phyloP scores from a whole-genome alignment of 2,329 filamentous ascomycete species.

The Penicillium concentricum region DNA sequence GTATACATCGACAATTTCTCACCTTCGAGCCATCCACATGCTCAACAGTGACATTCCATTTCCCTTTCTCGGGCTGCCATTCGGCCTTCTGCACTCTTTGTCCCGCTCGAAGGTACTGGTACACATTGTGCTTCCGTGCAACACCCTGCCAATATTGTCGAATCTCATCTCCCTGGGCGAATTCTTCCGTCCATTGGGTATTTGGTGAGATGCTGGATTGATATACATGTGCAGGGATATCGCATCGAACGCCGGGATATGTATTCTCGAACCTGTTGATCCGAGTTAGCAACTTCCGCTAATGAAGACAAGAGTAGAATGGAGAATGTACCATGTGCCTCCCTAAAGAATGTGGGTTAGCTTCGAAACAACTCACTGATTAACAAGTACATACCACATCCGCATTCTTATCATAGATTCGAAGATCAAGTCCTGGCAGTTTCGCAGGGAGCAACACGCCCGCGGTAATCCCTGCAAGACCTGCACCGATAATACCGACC shows the following conservation, averaged over 20 bases:
- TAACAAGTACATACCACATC: slow-evolving; percentile 56
- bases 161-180: slow-evolving; percentile 67
- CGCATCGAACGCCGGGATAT: slow-evolving; percentile 66
- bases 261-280: slow-evolving; percentile 42
- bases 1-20: background rate
- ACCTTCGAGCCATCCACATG: slow-evolving; percentile 34
- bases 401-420: slow-evolving; percentile 66
- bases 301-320: background rate
- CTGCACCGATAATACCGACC: slow-evolving; percentile 65
- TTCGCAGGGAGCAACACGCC: slow-evolving; percentile 67
- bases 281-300: slow-evolving; percentile 10
- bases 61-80: slow-evolving; percentile 54
- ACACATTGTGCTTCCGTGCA: slow-evolving; percentile 64
- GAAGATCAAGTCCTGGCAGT: slow-evolving; percentile 64
- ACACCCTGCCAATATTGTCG: slow-evolving; percentile 63
- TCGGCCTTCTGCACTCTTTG: slow-evolving; percentile 56
- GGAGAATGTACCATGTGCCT: slow-evolving; percentile 42
- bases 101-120: slow-evolving; percentile 56
- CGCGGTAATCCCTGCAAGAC: slow-evolving; percentile 62
- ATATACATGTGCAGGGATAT: slow-evolving; percentile 69
- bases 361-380: too few relatives aligned
- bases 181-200: slow-evolving; percentile 66
- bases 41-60: slow-evolving; percentile 56
- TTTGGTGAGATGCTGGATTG: slow-evolving; percentile 68
- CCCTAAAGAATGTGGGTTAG: slow-evolving; percentile 31